Evolutionary conservation across 1,284 basidiomycete genomes (phyloP).

Genomic region (Dichomitus squalens): DNA sequence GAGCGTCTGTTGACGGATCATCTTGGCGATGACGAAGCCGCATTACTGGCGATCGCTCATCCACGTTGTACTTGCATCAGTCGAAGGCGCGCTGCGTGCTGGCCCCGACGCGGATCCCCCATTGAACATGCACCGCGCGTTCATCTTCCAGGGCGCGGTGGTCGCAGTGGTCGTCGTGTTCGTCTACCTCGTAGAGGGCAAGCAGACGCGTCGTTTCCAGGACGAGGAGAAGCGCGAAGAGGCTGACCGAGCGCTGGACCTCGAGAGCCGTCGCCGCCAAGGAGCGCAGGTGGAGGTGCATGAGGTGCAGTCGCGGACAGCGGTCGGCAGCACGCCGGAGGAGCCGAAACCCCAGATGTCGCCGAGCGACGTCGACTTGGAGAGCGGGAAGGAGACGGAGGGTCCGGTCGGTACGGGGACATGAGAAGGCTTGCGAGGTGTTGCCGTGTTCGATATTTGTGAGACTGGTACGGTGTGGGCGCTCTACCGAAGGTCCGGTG

Average conservation of each 20-base stretch:
- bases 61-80: slow-evolving; percentile 35
- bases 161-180: slow-evolving; percentile 40
- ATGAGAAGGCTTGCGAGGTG: not conserved
- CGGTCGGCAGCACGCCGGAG: not conserved
- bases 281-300: not conserved
- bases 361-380: not conserved
- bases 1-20: slow-evolving; percentile 39
- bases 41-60: too few species aligned
- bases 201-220: slow-evolving; percentile 57
- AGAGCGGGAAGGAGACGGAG: not conserved
- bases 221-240: slow-evolving; percentile 46
- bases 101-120: slow-evolving; percentile 61
- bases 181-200: slow-evolving; percentile 54
- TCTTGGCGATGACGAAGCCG: not conserved
- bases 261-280: not conserved
- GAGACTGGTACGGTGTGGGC: not conserved
- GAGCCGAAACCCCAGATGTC: not conserved
- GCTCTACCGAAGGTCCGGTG: too few species aligned
- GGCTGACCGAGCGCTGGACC: not conserved
- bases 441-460: not conserved
- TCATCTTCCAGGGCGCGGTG: slow-evolving; percentile 63
- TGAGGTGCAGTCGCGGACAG: not conserved
- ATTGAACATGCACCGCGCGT: slow-evolving; percentile 63
- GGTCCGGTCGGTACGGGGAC: not conserved
- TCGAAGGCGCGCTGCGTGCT: slow-evolving; percentile 65